Evolutionary conservation across 306 rosid genomes (phyloP), one percentile per base, ranked within the genome.

Genomic region (Inga laurina): DNA sequence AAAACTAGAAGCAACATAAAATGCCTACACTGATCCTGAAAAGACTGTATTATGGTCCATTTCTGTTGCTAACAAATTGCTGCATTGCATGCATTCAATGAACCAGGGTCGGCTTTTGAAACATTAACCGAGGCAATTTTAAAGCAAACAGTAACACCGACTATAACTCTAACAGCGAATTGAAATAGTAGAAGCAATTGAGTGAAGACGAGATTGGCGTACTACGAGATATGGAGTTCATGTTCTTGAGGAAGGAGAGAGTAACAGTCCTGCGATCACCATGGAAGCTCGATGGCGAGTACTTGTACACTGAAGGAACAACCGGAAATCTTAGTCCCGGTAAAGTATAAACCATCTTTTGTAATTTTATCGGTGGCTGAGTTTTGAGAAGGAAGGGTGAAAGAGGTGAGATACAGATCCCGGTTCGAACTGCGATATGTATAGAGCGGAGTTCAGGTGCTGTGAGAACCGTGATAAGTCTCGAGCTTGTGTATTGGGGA

Each of bases 261-360:
- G 76, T 75, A 8, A 86, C 67, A 48, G 81, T 78, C 72, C 89
- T 69, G 37, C 85, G 90, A 86, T 85, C 88, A 82, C 84, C 87
- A 73, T 66, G 82, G 87, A 86, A 75, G 83, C 27, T 82, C 14
- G 87, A 67, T 8, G 73, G 87, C 68, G 90, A 87, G 22, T 86
- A 82, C 32, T 73, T 88, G 81, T 80, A 77, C 27, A 69, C 32
- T 10, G 95, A 78, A 45, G 93, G 92, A 82, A 85, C 37, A 8
- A 78, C 85, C 16, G 97, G 93, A 82, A 92, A 87, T 49, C 94
- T 92, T 65, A 96, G 84, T 59, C 97, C 98, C 3, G 97, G 88
- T 71, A 93, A 70, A 1, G 99, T 91, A 19, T 89, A 93, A 82
- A 90, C 96, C 99, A 93, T 93, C 62, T 10, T 10, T 24, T 15